Base-by-base conservation (phyloP, 2,329 filamentous ascomycete species). In the Botryotinia globosa region DNA sequence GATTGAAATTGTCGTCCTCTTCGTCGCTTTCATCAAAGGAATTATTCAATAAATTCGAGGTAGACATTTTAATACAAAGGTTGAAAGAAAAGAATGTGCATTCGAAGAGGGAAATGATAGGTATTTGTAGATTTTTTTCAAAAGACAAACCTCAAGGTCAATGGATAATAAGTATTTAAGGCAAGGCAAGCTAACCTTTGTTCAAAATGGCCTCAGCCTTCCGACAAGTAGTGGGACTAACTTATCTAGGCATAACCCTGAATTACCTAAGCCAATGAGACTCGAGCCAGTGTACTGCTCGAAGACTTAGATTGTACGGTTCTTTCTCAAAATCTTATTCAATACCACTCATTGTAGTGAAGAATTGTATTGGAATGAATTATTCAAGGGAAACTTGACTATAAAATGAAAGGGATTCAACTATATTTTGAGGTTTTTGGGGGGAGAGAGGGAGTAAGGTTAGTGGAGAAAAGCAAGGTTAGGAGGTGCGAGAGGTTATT, bases 1-100 rank as follows among this genome's bases (percentile, higher is more conserved):
- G 94, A 81, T 97, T 97, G 87, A 98, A 97, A 81, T 95, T 92
- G 74, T 92, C 91, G 78, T 97, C 94, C 68, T 96, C 93, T 62
- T 92, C 91, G 72, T 93, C 91, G 74, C 88, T 90, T 74, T 90
- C 88, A 78, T 89, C 79, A 73, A 80, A 80, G 48, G 78, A 74
- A 42, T 73, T 72, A 65, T 74, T 77, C n/a, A 76, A 68, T 45
- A 79, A 73, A 74, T 77, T 76, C 25, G 77, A 72, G 37, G 76
- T 79, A 48, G 78, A 77, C 78, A 80, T 80, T 56, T 69, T 77
- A 74, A 56, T 64, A 56, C 22, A 42, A 74, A 63, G n/a, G n/a
- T 61, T 61, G 42, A 61, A 72, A 59, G 62, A 70, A 69, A 20
- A 64, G 25, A n/a, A 56, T 63, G 58, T 69, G 67, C 39, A 63